Conservation (phyloP, 2,329 filamentous ascomycete genomes). For the Onygenales sp. region DNA sequence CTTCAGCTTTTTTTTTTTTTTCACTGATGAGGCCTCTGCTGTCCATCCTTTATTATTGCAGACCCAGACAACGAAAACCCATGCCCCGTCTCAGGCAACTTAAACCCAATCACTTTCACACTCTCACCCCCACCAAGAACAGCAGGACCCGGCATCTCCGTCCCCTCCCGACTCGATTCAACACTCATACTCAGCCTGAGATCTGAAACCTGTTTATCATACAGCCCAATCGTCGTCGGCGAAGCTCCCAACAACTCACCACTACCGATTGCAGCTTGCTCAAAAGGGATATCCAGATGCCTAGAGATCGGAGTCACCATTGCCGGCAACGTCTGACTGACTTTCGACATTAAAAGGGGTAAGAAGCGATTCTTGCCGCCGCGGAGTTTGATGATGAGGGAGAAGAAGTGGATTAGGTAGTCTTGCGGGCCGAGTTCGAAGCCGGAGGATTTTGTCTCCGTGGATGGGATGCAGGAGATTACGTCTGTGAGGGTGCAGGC, state of each 20-base stretch:
- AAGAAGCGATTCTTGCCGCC: conserved; percentile 67
- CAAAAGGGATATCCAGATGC: conserved; percentile 9
- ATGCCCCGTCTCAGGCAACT: neutral
- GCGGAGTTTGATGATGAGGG: conserved; percentile 60
- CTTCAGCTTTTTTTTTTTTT: too few species aligned
- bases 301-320: conserved; percentile 13
- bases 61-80: neutral
- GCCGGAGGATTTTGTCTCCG: conserved; percentile 50
- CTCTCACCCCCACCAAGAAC: neutral
- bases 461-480: conserved; percentile 53
- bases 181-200: neutral
- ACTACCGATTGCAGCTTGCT: neutral
- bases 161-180: neutral
- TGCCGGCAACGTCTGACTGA: conserved; percentile 58
- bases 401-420: conserved; percentile 60
- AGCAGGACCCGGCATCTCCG: too few species aligned
- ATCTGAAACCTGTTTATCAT: neutral
- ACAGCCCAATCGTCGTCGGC: neutral
- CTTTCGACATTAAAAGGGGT: conserved; percentile 65
- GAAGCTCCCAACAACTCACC: neutral
- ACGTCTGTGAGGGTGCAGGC: conserved; percentile 65
- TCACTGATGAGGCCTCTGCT: neutral
- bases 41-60: neutral
- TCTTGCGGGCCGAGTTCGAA: conserved; percentile 62
- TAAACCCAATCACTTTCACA: neutral